phyloP scores from a whole-genome alignment of 768 basidiomycete species.

The Tylopilus felleus region DNA sequence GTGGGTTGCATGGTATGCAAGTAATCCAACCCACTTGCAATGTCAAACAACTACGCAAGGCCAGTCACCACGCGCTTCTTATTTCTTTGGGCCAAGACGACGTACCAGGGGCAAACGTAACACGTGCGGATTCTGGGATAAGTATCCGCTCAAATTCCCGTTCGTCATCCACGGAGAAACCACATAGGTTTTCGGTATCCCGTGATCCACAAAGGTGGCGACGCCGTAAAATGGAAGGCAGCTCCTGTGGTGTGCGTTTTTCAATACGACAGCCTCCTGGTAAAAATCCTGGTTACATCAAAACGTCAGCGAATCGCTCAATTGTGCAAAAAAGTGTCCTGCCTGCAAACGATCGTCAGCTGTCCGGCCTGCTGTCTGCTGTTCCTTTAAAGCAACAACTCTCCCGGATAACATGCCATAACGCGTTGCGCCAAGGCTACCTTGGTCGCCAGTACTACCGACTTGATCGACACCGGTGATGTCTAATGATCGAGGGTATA shows the following conservation, averaged over 20 bases:
- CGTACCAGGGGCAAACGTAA: slow-evolving; percentile 34
- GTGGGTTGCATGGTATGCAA: slow-evolving; percentile 39
- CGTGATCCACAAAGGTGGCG: slow-evolving; percentile 8
- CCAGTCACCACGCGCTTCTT: slow-evolving; percentile 1
- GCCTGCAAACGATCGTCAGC: slow-evolving; percentile 26
- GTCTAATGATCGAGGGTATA: slow-evolving; percentile 27
- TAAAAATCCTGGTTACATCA: slow-evolving; percentile 23
- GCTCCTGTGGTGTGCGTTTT: slow-evolving; percentile 28
- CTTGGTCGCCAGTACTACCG: slow-evolving; percentile 14
- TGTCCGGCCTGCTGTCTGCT: slow-evolving; percentile 20
- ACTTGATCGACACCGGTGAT: slow-evolving; percentile 17
- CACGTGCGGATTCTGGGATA: slow-evolving; percentile 25
- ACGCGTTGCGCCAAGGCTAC: slow-evolving; percentile 34
- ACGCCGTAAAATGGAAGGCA: slow-evolving; percentile 33
- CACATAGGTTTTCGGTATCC: slow-evolving; percentile 14
- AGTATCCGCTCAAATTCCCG: slow-evolving; percentile 31
- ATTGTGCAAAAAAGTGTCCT: slow-evolving; percentile 2
- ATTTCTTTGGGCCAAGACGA: not conserved
- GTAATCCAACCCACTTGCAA: slow-evolving; percentile 37
- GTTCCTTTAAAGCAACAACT: slow-evolving; percentile 31
- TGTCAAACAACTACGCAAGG: slow-evolving; percentile 33
- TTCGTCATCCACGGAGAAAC: slow-evolving; percentile 29
- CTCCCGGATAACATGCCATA: slow-evolving; percentile 25
- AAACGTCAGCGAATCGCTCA: not conserved
- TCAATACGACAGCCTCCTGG: slow-evolving; percentile 31